Evolutionary conservation across 2,329 filamentous ascomycete species (phyloP).

Genomic region (Clarireedia paspali): DNA sequence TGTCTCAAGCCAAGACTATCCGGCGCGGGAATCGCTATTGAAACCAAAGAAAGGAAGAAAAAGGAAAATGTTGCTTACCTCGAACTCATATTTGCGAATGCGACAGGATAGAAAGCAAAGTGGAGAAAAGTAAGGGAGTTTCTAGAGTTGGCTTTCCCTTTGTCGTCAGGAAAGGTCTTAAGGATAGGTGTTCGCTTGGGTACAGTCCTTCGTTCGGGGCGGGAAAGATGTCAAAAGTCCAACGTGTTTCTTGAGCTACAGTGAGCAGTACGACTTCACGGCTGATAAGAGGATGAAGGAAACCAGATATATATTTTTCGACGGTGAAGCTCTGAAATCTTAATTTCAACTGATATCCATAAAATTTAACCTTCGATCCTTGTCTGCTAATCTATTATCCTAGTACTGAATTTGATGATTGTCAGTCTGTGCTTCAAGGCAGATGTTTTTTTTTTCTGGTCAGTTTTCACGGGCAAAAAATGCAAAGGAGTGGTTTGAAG

Average conservation of each 20-base stretch:
- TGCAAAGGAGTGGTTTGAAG: no score
- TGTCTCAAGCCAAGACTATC: no score
- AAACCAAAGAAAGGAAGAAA: not conserved
- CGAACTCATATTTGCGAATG: slow-evolving; percentile 21
- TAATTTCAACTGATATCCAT: not conserved
- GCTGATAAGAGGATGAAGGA: no score
- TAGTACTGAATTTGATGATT: not conserved
- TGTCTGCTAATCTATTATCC: not conserved
- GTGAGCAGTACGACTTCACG: no score
- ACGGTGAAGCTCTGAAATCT: not conserved
- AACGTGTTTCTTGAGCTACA: no score
- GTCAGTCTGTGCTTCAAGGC: not conserved
- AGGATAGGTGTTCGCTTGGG: no score
- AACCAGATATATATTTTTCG: no score
- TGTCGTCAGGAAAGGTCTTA: not conserved
- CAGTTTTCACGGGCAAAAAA: not conserved
- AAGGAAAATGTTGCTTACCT: slow-evolving; percentile 16
- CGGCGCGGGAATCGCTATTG: no score
- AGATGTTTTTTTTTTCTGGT: not conserved
- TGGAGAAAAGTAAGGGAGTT: not conserved
- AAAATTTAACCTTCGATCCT: not conserved
- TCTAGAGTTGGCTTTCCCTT: not conserved
- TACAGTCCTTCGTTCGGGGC: not conserved
- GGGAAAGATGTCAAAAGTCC: no score
- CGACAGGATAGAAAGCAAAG: not conserved